phyloP scores from a whole-genome alignment of 306 rosid species.

The Medicago arabica region DNA sequence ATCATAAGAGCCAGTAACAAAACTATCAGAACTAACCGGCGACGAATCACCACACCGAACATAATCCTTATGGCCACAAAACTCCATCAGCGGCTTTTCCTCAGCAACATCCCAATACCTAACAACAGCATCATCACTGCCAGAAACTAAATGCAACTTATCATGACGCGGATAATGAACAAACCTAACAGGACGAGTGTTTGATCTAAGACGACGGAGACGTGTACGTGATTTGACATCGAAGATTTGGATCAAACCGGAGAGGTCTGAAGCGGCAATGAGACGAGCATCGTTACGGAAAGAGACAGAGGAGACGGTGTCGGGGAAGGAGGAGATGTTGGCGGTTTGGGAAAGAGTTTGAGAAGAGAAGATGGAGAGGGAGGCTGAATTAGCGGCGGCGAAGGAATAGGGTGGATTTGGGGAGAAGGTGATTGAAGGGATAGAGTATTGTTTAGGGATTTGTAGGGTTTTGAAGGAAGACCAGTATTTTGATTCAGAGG shows the following conservation, averaged over 20 bases:
- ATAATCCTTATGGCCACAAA: constrained; percentile 77
- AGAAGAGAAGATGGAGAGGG: constrained; percentile 63
- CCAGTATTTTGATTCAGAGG: constrained; percentile 82
- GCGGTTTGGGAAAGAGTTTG: constrained; percentile 54
- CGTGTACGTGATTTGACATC: constrained; percentile 64
- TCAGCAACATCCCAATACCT: constrained; percentile 86
- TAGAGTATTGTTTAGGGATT: constrained; percentile 63
- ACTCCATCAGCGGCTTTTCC: constrained; percentile 46
- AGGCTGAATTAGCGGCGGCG: constrained; percentile 73
- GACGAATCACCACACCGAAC: constrained; percentile 91
- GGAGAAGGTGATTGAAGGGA: constrained; percentile 71
- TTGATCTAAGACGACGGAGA: constrained; percentile 73
- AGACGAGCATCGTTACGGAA: constrained; percentile 81
- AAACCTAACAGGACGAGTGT: constrained; percentile 75
- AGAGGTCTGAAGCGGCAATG: constrained; percentile 80
- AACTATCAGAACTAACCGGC: constrained; percentile 62
- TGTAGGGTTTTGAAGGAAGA: constrained; percentile 77
- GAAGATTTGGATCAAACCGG: constrained; percentile 78
- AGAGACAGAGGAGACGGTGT: constrained; percentile 73
- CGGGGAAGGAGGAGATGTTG: constrained; percentile 65
- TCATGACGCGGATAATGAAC: constrained; percentile 71
- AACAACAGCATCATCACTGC: constrained; percentile 84
- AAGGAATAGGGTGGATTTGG: constrained; percentile 61
- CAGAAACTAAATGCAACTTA: constrained; percentile 83
- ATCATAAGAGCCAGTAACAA: constrained; percentile 86